phyloP scores from a whole-genome alignment of 176 grass and related monocot species.

The Musa troglodytarum region DNA sequence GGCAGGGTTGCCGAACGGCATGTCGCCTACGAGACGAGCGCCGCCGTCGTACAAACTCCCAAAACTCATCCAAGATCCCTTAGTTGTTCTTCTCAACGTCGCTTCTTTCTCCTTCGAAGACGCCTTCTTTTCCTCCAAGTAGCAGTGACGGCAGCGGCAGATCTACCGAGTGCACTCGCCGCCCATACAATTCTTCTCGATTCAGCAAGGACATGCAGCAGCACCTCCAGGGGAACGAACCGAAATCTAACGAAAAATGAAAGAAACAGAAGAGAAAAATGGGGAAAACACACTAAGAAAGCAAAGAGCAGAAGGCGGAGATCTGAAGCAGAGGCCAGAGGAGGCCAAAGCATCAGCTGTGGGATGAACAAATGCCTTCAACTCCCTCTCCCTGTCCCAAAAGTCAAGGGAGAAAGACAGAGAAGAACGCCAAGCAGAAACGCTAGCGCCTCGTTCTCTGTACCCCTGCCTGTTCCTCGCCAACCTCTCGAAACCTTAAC shows the following conservation, averaged over 20 bases:
- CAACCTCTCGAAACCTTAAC: neutral
- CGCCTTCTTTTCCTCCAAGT: neutral
- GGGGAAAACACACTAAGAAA: neutral
- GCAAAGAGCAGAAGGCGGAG: neutral
- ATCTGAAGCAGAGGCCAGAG: neutral
- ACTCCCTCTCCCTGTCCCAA: slow-evolving; percentile 8
- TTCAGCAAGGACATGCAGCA: no score
- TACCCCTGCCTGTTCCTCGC: neutral
- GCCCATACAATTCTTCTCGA: neutral
- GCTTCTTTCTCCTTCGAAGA: neutral
- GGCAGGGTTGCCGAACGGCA: neutral
- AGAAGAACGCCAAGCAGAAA: slow-evolving; percentile 3
- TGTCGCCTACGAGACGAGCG: neutral
- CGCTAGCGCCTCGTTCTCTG: slow-evolving; percentile 12
- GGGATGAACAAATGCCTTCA: slow-evolving; percentile 10
- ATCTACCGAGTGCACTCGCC: no score
- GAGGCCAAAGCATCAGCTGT: neutral
- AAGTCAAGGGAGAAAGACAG: slow-evolving; percentile 10
- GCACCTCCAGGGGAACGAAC: no score
- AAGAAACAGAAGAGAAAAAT: neutral
- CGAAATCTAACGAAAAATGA: neutral
- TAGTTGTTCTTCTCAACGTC: neutral
- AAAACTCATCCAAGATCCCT: slow-evolving; percentile 30
- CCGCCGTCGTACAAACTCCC: slow-evolving; percentile 33
- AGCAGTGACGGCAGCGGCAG: slow-evolving; percentile 20